A percentile compares a stretch with the other conserved stretches of the same genome.
phyloP scores from a whole-genome alignment of 2,329 filamentous ascomycete species.

The Scedosporium aurantiacum region DNA sequence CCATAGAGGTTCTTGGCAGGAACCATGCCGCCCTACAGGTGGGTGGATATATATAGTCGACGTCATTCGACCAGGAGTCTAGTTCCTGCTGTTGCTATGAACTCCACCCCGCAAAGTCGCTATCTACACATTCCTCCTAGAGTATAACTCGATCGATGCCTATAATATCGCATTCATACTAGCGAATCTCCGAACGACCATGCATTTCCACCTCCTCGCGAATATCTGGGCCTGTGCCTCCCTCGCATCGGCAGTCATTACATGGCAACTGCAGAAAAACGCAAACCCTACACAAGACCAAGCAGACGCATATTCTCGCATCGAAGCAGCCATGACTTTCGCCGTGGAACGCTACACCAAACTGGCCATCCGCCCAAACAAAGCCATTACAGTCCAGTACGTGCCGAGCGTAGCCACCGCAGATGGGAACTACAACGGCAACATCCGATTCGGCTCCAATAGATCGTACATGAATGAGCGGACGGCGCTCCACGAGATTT shows the following conservation, averaged over 20 bases:
- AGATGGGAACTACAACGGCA: conserved; percentile 33
- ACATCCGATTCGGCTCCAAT: conserved; percentile 34
- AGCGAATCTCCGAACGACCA: conserved; percentile 10
- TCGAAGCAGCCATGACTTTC: conserved; percentile 28
- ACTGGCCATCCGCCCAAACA: conserved; percentile 21
- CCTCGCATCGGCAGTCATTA: conserved; percentile 24
- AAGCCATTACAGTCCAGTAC: conserved; percentile 29
- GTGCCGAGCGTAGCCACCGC: conserved; percentile 32
- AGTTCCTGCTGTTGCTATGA: too few species aligned
- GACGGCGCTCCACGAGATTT: conserved; percentile 36
- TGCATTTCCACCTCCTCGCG: conserved; percentile 23
- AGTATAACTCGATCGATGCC: too few species aligned
- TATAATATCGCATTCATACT: too few species aligned
- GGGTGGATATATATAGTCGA: too few species aligned
- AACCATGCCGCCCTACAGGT: too few species aligned
- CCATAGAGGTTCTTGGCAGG: too few species aligned
- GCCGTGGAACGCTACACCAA: conserved; percentile 29
- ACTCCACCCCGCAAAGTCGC: too few species aligned
- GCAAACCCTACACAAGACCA: conserved; percentile 30
- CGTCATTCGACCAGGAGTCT: too few species aligned
- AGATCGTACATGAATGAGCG: conserved; percentile 36
- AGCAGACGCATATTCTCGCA: conserved; percentile 29
- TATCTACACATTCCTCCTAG: too few species aligned
- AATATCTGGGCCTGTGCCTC: conserved; percentile 19
- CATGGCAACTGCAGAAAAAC: conserved; percentile 24